phyloP scores from a whole-genome alignment of 2,329 filamentous ascomycete genomes.

The Mycogone perniciosa region DNA sequence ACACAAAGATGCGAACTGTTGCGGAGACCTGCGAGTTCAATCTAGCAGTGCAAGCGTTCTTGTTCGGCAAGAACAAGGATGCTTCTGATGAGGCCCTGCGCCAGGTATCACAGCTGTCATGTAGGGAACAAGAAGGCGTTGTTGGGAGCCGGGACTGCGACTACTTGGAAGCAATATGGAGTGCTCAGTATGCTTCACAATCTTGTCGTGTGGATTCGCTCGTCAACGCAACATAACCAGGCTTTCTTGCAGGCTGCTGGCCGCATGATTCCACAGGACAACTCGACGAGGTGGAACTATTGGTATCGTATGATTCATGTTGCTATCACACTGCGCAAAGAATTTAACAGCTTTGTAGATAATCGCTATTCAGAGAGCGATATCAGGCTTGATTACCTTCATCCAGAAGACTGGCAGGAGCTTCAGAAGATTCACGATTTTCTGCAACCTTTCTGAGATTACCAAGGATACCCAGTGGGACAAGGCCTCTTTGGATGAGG shows the following conservation, averaged over 20 bases:
- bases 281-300: not conserved
- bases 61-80: slow-evolving; percentile 6
- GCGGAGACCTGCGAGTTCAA: slow-evolving; percentile 8
- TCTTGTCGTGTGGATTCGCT: slow-evolving; percentile 1
- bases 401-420: no score
- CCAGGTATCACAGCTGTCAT: not conserved
- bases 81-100: not conserved
- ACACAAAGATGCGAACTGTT: slow-evolving; percentile 9
- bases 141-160: not conserved
- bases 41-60: slow-evolving; percentile 8
- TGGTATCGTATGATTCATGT: not conserved
- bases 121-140: not conserved
- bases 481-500: no score
- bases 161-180: not conserved
- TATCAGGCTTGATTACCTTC: no score
- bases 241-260: not conserved
- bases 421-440: no score
- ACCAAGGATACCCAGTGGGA: no score
- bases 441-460: no score
- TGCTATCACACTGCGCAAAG: not conserved
- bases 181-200: slow-evolving; percentile 2
- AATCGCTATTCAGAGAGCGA: no score
- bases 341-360: no score
- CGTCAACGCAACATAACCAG: not conserved
- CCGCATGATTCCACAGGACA: not conserved